Evolutionary conservation across 2,329 filamentous ascomycete genomes (phyloP), one percentile per base, ranked within the genome.

Genomic region (Penicillium hordei): DNA sequence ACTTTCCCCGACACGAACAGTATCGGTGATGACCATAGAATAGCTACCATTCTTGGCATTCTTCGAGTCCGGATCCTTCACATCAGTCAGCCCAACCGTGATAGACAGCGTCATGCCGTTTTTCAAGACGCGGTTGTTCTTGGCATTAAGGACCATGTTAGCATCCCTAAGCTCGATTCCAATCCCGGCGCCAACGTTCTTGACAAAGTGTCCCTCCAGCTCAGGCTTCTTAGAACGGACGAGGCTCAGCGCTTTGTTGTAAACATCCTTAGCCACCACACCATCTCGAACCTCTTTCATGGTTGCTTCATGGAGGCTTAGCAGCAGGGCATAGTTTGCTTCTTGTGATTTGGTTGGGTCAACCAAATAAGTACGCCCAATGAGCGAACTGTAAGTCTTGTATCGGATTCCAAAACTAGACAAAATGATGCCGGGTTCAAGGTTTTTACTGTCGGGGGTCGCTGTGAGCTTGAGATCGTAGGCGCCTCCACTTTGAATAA

Each of bases 311-410:
- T 97, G 93, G 13, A 97, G 86, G 51, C 86, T 85, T 53, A 91
- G 81, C 5, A 99, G 83, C 17, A 97, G 85, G 69, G 93, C 95
- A 81, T 99, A 99, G 71, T 93, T 94, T 72, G 84, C 89, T 76
- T 97, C 94, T 72, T 99, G 94, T 0, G 90, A 86, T 76, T 97
- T 97, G 78, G 94, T 97, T 17, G 95, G 95, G 68, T 97, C 95
- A 46, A 99, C 93, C 60, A 99, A 83, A 75, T 96, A 99, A 8
- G 95, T 97, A 64, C 94, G 88, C 13, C 90, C 92, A 65, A 99
- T 91, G 59, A 92, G 86, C 2, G 93, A 96, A 72, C 90, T 93
- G 76, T 99, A 99, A 1, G 92, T 95, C 77, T 94, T 94, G 79
- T 99, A 99, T 64, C 94, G 86, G 61, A 99, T 83, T 52, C 94